Evolutionary conservation across 1,284 basidiomycete species (phyloP).

Genomic region (Ustilago hordei): DNA sequence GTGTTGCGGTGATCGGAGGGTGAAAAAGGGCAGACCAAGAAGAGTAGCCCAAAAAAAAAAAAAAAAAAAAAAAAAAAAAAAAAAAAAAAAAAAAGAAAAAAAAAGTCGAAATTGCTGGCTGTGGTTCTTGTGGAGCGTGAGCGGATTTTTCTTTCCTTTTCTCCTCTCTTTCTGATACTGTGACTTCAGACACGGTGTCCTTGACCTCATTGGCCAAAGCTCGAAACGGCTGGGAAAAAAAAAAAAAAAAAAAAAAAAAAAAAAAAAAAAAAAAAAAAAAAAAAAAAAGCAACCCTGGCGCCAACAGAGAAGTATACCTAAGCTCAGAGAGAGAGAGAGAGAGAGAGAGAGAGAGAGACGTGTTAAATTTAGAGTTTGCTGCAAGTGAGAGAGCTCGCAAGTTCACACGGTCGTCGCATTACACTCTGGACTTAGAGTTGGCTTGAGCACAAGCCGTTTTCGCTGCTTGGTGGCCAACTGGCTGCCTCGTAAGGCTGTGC

Average conservation of each 20-base stretch:
- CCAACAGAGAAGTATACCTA: neutral
- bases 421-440: no score
- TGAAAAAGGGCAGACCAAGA: constrained; percentile 37
- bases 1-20: constrained; percentile 46
- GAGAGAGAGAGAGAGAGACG: constrained; percentile 6
- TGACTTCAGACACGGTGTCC: neutral
- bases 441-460: no score
- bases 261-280: neutral
- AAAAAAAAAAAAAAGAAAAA: neutral
- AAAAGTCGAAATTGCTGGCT: constrained; percentile 5
- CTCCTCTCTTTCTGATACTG: neutral
- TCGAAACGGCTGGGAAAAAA: neutral
- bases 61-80: constrained; percentile 17
- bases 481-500: no score
- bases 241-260: neutral
- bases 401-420: no score
- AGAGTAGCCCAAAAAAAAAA: constrained; percentile 2
- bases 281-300: no score
- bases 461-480: no score
- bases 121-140: constrained; percentile 5
- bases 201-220: constrained; percentile 19
- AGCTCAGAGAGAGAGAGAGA: neutral
- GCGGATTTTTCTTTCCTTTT: neutral
- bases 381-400: neutral
- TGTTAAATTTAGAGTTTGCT: neutral